These are phyloP conservation scores for Trapa bicornis DNA, from an alignment of 345 rosid species.

Conservation along the genomic window DNA sequence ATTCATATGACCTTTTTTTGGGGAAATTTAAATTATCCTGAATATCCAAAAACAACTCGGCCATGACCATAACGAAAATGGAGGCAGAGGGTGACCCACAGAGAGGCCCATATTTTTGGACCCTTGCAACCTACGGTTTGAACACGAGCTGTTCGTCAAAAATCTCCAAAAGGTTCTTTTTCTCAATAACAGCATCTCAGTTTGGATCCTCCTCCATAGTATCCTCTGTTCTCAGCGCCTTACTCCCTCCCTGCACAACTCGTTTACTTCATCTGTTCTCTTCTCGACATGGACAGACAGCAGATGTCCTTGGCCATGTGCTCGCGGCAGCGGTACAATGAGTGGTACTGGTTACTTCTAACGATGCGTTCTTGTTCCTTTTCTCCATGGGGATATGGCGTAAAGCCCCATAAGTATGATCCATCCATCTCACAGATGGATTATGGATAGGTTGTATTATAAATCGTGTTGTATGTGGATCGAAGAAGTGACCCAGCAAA, in stretches of 20 bases:
- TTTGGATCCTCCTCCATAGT: conserved; percentile 12
- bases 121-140: conserved; percentile 14
- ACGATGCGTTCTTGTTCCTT: not conserved
- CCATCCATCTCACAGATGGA: too few relatives aligned
- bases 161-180: conserved; percentile 22
- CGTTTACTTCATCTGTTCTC: conserved; percentile 1
- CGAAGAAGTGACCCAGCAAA: not conserved
- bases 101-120: conserved; percentile 32
- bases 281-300: conserved; percentile 58
- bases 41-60: not conserved
- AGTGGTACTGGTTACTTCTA: conserved; percentile 45
- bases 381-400: not conserved
- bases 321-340: conserved; percentile 75
- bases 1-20: not conserved
- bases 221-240: not conserved
- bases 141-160: conserved; percentile 27
- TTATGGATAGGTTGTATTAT: too few relatives aligned
- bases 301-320: conserved; percentile 61
- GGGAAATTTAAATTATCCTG: not conserved
- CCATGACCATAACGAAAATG: conserved; percentile 7
- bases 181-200: conserved; percentile 20
- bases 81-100: conserved; percentile 16
- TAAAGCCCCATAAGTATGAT: too few relatives aligned
- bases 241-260: conserved; percentile 10
- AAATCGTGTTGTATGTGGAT: not conserved